phyloP scores from a whole-genome alignment of 2,329 filamentous ascomycete species.

The Ilyonectria destructans region DNA sequence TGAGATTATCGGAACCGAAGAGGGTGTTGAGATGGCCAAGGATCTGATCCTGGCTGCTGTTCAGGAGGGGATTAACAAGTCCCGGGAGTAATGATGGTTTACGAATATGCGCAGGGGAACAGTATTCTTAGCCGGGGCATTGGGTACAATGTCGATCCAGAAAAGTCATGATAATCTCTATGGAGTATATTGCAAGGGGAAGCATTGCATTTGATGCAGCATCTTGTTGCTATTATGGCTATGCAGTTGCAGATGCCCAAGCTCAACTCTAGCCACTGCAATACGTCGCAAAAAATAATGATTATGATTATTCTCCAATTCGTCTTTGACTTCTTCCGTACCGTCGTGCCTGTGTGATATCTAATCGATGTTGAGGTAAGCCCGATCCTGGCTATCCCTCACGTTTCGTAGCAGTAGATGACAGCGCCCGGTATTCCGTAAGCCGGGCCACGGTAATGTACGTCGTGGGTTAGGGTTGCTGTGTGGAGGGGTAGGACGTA shows the following conservation, averaged over 20 bases:
- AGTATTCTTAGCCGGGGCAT: constrained; percentile 8
- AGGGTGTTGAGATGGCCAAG: constrained; percentile 89
- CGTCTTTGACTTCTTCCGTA: background rate
- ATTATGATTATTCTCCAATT: constrained; percentile 24
- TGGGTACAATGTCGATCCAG: constrained; percentile 19
- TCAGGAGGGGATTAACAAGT: constrained; percentile 67
- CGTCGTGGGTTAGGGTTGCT: constrained; percentile 21
- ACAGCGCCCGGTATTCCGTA: constrained; percentile 9
- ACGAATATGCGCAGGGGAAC: background rate
- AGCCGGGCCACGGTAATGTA: constrained; percentile 9
- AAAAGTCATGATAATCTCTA: constrained; percentile 32
- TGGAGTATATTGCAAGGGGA: constrained; percentile 34
- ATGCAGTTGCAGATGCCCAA: constrained; percentile 16
- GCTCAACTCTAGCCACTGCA: constrained; percentile 35
- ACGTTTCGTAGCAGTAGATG: background rate
- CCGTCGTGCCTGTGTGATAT: no score
- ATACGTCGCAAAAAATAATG: constrained; percentile 40
- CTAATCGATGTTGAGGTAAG: background rate
- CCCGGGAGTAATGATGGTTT: constrained; percentile 47
- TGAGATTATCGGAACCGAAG: constrained; percentile 85
- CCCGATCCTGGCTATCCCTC: background rate
- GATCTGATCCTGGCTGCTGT: constrained; percentile 91
- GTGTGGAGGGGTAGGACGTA: constrained; percentile 7
- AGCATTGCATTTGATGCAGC: constrained; percentile 36
- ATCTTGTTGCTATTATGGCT: constrained; percentile 11